Evolutionary conservation across 345 rosid species (phyloP).

Genomic region (Euclidium syriacum): DNA sequence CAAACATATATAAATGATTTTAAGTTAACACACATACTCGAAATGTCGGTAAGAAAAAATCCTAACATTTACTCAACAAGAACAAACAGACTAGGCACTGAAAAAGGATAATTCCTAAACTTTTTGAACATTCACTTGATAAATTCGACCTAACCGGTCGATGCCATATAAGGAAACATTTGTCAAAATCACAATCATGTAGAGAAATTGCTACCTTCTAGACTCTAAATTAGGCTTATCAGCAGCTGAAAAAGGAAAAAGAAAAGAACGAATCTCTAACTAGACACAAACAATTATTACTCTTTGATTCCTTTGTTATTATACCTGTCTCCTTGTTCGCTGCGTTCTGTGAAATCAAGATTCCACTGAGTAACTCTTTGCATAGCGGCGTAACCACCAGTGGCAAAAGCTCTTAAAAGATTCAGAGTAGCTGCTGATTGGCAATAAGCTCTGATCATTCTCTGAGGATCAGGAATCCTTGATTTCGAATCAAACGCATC

Average conservation of each 20-base stretch:
- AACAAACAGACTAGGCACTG: slow-evolving; percentile 2
- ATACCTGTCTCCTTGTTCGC: slow-evolving; percentile 83
- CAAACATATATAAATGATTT: background rate
- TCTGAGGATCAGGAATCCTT: slow-evolving; percentile 62
- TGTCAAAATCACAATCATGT: slow-evolving; percentile 1
- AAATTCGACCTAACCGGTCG: slow-evolving; percentile 5
- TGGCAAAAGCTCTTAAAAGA: slow-evolving; percentile 73
- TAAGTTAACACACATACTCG: background rate
- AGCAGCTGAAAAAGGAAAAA: background rate
- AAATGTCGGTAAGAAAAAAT: background rate
- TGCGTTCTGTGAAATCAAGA: slow-evolving; percentile 60
- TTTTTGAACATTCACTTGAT: background rate
- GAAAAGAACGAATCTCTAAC: background rate
- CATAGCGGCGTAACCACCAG: slow-evolving; percentile 82
- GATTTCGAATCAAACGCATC: slow-evolving; percentile 56
- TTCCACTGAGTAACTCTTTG: slow-evolving; percentile 83
- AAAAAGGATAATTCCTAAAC: background rate
- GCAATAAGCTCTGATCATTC: slow-evolving; percentile 69
- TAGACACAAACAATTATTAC: slow-evolving; percentile 1
- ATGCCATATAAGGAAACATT: background rate
- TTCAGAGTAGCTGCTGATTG: slow-evolving; percentile 80
- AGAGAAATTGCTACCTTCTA: background rate
- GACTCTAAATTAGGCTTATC: background rate
- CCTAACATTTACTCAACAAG: background rate
- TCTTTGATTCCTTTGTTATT: no score